Evolutionary conservation across 768 basidiomycete genomes (phyloP).

Genomic region (Cantharellus cinnabarinus): DNA sequence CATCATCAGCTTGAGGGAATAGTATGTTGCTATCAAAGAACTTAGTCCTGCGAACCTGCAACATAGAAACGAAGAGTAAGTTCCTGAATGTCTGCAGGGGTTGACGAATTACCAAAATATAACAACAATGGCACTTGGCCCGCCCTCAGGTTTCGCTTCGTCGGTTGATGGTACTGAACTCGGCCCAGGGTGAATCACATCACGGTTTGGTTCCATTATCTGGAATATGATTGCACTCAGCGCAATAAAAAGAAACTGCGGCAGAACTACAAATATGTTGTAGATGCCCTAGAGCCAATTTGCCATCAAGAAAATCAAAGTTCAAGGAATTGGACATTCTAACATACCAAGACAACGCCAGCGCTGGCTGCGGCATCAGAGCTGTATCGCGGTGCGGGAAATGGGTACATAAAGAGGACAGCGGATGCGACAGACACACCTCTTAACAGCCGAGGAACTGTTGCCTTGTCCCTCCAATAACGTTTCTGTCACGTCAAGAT

Average conservation of each 20-base stretch:
- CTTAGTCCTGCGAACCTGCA: too few relatives aligned
- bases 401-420: too few relatives aligned
- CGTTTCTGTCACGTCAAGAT: too few relatives aligned
- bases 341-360: conserved; percentile 62
- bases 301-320: not conserved
- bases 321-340: not conserved
- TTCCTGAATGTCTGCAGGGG: too few relatives aligned
- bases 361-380: conserved; percentile 28
- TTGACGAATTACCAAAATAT: not conserved
- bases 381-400: too few relatives aligned
- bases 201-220: conserved; percentile 1
- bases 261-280: conserved; percentile 1
- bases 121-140: not conserved
- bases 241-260: conserved; percentile 5
- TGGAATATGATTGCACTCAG: not conserved
- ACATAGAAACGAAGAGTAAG: too few relatives aligned
- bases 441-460: too few relatives aligned
- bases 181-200: not conserved
- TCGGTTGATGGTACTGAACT: not conserved
- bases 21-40: too few relatives aligned
- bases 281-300: not conserved
- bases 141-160: not conserved
- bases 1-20: too few relatives aligned
- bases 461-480: too few relatives aligned
- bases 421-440: too few relatives aligned